phyloP scores from a whole-genome alignment of 768 basidiomycete genomes.

The Kwoniella dejecticola region DNA sequence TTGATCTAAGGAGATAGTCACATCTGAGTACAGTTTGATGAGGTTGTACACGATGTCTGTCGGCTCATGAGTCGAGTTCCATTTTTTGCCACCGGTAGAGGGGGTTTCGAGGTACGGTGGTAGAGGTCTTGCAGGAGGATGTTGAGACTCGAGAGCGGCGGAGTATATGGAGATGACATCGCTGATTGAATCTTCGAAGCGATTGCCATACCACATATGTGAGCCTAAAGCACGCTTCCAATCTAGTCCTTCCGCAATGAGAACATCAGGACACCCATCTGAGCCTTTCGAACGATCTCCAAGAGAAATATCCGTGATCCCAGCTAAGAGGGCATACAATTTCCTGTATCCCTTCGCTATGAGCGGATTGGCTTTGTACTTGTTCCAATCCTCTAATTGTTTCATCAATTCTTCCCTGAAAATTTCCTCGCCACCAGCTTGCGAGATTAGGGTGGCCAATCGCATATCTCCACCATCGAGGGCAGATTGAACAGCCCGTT shows the following conservation, averaged over 20 bases:
- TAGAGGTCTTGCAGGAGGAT: constrained; percentile 49
- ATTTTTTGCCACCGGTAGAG: constrained; percentile 4
- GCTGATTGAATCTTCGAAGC: constrained; percentile 64
- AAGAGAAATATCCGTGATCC: constrained; percentile 66
- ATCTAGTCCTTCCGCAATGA: constrained; percentile 73
- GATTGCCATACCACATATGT: constrained; percentile 82
- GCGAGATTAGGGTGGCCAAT: constrained; percentile 84
- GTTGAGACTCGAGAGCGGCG: constrained; percentile 56
- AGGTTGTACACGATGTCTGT: constrained; percentile 78
- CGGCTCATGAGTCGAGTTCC: constrained; percentile 32
- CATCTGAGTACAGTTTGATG: constrained; percentile 73
- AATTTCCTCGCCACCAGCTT: constrained; percentile 70
- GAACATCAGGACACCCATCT: constrained; percentile 61
- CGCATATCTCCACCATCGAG: constrained; percentile 75
- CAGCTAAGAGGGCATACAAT: constrained; percentile 80
- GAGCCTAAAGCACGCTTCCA: constrained; percentile 94
- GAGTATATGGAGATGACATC: constrained; percentile 68
- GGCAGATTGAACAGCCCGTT: constrained; percentile 73
- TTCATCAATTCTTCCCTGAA: constrained; percentile 72
- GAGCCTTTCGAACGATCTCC: constrained; percentile 61
- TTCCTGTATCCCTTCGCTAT: constrained; percentile 70
- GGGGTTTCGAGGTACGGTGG: constrained; percentile 46
- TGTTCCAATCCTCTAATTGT: constrained; percentile 81
- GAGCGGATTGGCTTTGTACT: constrained; percentile 71
- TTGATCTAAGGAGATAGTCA: constrained; percentile 67